These are phyloP conservation scores for Trametes cinnabarina DNA, from an alignment of 768 basidiomycete genomes.

Conservation along the genomic window DNA sequence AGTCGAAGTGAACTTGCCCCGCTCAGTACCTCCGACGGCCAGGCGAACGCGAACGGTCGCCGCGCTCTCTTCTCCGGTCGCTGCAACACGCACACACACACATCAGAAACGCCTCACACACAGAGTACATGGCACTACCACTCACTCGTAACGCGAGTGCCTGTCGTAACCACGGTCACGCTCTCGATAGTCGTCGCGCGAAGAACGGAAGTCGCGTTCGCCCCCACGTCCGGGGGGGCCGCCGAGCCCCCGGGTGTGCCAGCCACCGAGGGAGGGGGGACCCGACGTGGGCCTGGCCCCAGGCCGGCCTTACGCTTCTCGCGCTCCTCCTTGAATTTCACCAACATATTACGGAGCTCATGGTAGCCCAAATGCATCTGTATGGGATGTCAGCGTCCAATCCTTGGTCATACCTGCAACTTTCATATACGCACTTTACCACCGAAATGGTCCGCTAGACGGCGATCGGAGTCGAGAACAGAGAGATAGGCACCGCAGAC, in stretches of 20 bases:
- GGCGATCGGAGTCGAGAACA: constrained; percentile 96
- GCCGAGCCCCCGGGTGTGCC: too few relatives aligned
- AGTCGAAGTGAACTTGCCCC: background rate
- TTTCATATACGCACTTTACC: constrained; percentile 72
- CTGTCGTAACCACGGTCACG: constrained; percentile 65
- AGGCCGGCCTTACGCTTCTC: constrained; percentile 67
- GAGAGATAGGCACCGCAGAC: constrained; percentile 99
- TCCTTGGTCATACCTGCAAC: background rate
- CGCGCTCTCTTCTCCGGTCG: constrained; percentile 30
- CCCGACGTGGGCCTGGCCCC: constrained; percentile 47
- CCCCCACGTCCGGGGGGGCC: constrained; percentile 42
- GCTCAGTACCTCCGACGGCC: constrained; percentile 29
- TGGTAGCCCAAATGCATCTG: constrained; percentile 99
- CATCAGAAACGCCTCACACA: constrained; percentile 4
- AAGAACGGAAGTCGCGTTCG: constrained; percentile 53
- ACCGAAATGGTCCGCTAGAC: constrained; percentile 98
- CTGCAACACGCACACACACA: constrained; percentile 13
- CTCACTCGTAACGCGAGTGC: constrained; percentile 76
- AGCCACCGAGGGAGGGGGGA: too few relatives aligned
- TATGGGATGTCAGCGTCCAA: background rate
- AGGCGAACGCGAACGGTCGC: constrained; percentile 33
- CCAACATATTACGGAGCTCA: constrained; percentile 91
- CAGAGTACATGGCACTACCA: constrained; percentile 13
- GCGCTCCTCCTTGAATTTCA: constrained; percentile 87
- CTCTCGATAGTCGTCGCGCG: constrained; percentile 62